Evolutionary conservation across 345 rosid species (phyloP), one percentile per base, ranked within the genome.

Genomic region (Dimocarpus longan): DNA sequence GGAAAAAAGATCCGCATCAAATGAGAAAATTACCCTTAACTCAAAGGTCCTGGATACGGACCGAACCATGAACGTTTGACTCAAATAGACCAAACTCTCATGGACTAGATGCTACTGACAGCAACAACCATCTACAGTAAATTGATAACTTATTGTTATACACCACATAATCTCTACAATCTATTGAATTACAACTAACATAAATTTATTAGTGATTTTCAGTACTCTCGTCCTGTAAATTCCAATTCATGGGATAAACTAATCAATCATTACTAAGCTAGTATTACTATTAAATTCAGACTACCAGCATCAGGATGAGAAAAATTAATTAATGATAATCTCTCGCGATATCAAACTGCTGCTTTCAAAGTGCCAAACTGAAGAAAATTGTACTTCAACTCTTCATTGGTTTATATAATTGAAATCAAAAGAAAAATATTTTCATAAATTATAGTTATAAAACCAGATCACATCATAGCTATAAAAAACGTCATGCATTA

Each of bases 401-500:
- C 71, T 40, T 18, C 52, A 9, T 4, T 68, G 70, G 46, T 68
- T 68, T 68, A 43, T 68, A 42, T 42, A 9, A 15, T 40, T 66
- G 42, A 19, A 60, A 60, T 60, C 39, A 44, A 28, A 26, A 11
- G n/a, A 9, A 62, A 18, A 4, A 22, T 19, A 65, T 50, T 76
- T 66, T 54, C 37, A 4, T 21, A 66, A 76, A 66, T 32, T 48
- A 21, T 60, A 21, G 65, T 4, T 66, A 68, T 66, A 16, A 76
- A 66, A 52, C 63, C 63, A 48, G 48, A 10, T 18, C 48, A 63
- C 46, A 44, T 44, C 9, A 62, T 44, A 5, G 43, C 60, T 64
- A 42, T 24, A 26, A 42, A 74, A 43, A 63, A 60, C 21, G 19
- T 44, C 24, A 67, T 67, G 80, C 74, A 52, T 69, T 78, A 60